Evolutionary conservation across 345 rosid genomes (phyloP), one percentile per base, ranked within the genome.

Genomic region (Erysimum cheiranthoides): DNA sequence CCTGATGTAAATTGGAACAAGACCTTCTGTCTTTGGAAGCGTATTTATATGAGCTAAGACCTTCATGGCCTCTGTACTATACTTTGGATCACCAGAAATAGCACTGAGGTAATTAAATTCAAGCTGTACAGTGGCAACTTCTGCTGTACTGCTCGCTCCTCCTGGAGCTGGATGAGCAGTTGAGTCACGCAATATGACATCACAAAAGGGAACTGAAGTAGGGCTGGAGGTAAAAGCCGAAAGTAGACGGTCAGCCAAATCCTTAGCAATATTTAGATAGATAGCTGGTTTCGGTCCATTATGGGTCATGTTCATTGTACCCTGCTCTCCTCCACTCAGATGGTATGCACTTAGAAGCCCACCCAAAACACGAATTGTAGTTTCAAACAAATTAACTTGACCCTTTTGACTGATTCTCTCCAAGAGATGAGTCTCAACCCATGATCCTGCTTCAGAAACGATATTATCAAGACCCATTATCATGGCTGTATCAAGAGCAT

Each of bases 401-500:
- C 96, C 99, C 76, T 95, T 95, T 68, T 86, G 83, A 42, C 80
- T 82, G 69, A 95, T 95, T 78, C 92, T 88, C 69, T 89, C 93
- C 63, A 83, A 80, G 57, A 95, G 88, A 70, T 95, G 89, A 31
- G 84, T 70, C 73, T 92, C 96, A 71, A 95, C 69, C 99, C 99
- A 95, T 0, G 84, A 82, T 59, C 96, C 90, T 11, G 96, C 99
- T 80, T 90, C 98, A 43, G 89, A 86, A 68, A 90, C 94, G 54
- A 88, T 78, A 45, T 83, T 89, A 82, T 92, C 89, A 65, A 73
- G 85, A 54, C 91, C 96, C 98, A 95, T 95, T 78, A 95, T 90
- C 90, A 95, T 90, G 58, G 99, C 97, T 78, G 99, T 92, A 78
- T 95, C 99, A 70, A 95, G 98, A 70, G 97, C 92, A 85, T 95